A percentile compares a stretch with the other conserved stretches of the same genome.
Evolutionary conservation across 352 stramenopile species (phyloP).

Genomic region (Ophiocytium majus): DNA sequence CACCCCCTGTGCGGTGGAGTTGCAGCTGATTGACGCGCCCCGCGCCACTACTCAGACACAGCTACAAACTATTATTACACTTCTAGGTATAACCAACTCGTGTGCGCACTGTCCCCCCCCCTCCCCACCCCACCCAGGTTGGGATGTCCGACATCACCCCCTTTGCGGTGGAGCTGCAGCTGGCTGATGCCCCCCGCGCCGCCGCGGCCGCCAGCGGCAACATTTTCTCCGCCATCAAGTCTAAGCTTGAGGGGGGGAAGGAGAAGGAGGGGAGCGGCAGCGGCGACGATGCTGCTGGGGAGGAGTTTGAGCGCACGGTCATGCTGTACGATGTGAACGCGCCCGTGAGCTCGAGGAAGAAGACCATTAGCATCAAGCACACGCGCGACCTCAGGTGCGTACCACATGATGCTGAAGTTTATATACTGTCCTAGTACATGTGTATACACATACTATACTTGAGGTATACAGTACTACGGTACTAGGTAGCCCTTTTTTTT

Average conservation of each 20-base stretch:
- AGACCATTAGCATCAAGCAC: conserved; percentile 49
- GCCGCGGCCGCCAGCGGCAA: background rate
- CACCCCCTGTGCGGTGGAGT: background rate
- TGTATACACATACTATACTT: no score
- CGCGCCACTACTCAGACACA: no score
- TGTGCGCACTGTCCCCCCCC: no score
- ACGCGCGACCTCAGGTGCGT: conserved; percentile 34
- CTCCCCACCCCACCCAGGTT: conserved; percentile 20
- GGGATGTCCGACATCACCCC: conserved; percentile 52
- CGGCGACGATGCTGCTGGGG: conserved; percentile 8
- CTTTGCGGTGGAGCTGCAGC: conserved; percentile 53
- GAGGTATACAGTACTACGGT: no score
- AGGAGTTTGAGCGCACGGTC: conserved; percentile 33
- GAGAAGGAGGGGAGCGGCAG: background rate
- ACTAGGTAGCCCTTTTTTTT: no score
- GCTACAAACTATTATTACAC: no score
- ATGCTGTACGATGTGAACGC: conserved; percentile 39
- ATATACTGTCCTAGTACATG: no score
- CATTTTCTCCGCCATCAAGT: background rate
- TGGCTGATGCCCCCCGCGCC: conserved; percentile 28
- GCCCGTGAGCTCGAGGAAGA: conserved; percentile 41
- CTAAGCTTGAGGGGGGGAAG: background rate
- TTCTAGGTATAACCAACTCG: no score
- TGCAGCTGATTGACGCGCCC: background rate
- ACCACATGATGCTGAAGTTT: no score